phyloP scores from a whole-genome alignment of 108 stramenopile species.

The Chaetoceros tenuissimus region DNA sequence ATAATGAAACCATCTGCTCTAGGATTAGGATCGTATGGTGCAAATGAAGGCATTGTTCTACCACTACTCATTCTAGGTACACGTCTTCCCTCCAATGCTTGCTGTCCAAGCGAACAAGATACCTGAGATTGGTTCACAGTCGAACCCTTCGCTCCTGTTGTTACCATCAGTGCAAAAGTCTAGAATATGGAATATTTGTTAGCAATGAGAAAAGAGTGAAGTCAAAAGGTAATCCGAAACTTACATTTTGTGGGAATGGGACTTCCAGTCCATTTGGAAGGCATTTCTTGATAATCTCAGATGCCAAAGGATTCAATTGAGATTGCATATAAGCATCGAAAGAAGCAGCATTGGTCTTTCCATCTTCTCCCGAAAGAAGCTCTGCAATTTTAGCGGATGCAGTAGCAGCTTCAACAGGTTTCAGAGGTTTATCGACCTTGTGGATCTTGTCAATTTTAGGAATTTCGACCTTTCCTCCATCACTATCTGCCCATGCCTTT shows the following conservation, averaged over 20 bases:
- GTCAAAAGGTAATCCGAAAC: conserved; percentile 10
- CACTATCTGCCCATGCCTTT: conserved; percentile 89
- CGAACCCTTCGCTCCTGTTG: conserved; percentile 98
- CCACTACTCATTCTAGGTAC: conserved; percentile 97
- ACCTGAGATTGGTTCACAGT: conserved; percentile 99
- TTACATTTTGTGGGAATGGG: conserved; percentile 92
- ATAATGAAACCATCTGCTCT: conserved; percentile 98
- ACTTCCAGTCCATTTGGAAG: conserved; percentile 93
- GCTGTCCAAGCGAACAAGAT: conserved; percentile 97
- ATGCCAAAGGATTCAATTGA: conserved; percentile 85
- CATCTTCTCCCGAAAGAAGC: conserved; percentile 75
- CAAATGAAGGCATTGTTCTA: conserved; percentile 95
- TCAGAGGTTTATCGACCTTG: conserved; percentile 41
- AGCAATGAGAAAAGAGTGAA: conserved; percentile 1
- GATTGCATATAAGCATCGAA: conserved; percentile 95
- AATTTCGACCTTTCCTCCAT: conserved; percentile 85
- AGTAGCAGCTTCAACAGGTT: conserved; percentile 75
- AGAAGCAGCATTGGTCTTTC: conserved; percentile 70
- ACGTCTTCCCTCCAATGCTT: conserved; percentile 98
- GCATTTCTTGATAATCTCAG: conserved; percentile 90
- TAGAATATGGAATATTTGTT: conserved; percentile 5
- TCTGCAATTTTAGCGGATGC: conserved; percentile 65
- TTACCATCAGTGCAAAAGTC: conserved; percentile 96
- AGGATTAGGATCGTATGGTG: conserved; percentile 93
- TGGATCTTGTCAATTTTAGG: conserved; percentile 32